These are phyloP conservation scores for Quercus robur DNA, from an alignment of 306 rosid species.

Conservation along the genomic window DNA sequence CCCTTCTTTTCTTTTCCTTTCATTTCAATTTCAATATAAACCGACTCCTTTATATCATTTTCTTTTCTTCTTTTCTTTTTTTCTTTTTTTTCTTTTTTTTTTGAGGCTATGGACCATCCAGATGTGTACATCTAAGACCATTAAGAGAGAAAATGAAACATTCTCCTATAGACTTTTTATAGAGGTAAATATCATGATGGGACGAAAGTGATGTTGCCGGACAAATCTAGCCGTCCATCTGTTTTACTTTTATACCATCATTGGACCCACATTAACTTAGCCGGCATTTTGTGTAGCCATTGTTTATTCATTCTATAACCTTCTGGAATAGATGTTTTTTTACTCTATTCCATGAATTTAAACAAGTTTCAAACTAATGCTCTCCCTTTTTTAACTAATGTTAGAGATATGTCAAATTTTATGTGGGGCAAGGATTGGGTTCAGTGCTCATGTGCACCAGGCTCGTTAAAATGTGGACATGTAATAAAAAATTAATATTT, in stretches of 20 bases:
- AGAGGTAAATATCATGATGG: constrained; percentile 37
- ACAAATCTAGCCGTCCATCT: constrained; percentile 36
- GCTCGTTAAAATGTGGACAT: too few species aligned
- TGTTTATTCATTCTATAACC: background rate
- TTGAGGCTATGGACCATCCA: constrained; percentile 55
- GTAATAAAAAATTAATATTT: too few species aligned
- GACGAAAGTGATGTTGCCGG: constrained; percentile 36
- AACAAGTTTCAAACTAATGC: too few species aligned
- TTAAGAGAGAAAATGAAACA: constrained; percentile 69
- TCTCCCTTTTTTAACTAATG: too few species aligned
- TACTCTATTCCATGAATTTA: background rate
- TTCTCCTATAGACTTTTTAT: constrained; percentile 48
- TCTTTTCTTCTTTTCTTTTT: constrained; percentile 8
- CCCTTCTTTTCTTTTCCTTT: background rate
- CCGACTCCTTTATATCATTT: constrained; percentile 46
- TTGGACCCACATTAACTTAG: constrained; percentile 9
- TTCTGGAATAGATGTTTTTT: background rate
- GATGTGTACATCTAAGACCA: constrained; percentile 64
- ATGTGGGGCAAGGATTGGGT: too few species aligned
- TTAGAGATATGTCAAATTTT: too few species aligned
- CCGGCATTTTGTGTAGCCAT: background rate
- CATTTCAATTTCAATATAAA: constrained; percentile 14
- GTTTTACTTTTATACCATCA: constrained; percentile 24
- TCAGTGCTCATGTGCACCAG: rapidly evolving
- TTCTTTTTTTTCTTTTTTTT: background rate